A percentile compares a stretch with the other conserved stretches of the same genome.
Evolutionary conservation across 2,329 filamentous ascomycete species (phyloP).

Genomic region (Stagonosporopsis vannaccii): DNA sequence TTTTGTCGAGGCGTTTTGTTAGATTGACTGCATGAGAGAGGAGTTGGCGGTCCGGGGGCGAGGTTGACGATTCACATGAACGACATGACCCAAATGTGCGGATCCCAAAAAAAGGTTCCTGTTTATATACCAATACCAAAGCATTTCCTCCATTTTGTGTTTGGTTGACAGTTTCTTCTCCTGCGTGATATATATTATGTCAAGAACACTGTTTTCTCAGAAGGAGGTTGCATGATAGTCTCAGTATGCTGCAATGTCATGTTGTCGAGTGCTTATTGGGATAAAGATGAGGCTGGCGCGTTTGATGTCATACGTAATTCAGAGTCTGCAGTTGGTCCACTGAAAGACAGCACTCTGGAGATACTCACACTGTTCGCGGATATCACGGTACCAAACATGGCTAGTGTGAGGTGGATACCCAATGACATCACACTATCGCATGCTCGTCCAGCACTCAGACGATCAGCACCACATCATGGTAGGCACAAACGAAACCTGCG

Average conservation of each 20-base stretch:
- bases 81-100: constrained; percentile 21
- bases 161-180: too few species aligned
- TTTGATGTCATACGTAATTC: too few species aligned
- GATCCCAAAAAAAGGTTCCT: constrained; percentile 12
- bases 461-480: constrained; percentile 18
- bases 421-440: constrained; percentile 14
- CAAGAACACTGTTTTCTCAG: background rate
- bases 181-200: background rate
- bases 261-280: too few species aligned
- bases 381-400: background rate
- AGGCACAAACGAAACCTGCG: background rate
- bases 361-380: background rate
- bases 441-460: constrained; percentile 5
- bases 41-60: constrained; percentile 18
- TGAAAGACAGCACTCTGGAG: background rate
- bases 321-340: background rate
- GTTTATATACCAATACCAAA: constrained; percentile 21
- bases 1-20: constrained; percentile 27
- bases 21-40: constrained; percentile 19
- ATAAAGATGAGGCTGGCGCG: too few species aligned
- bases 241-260: too few species aligned
- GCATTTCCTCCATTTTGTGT: constrained; percentile 6
- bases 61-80: constrained; percentile 18
- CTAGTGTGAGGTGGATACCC: background rate
- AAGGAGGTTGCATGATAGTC: too few species aligned